These are phyloP conservation scores for Leishmania tropica DNA, from an alignment of 208 protist species.

Conservation along the genomic window DNA sequence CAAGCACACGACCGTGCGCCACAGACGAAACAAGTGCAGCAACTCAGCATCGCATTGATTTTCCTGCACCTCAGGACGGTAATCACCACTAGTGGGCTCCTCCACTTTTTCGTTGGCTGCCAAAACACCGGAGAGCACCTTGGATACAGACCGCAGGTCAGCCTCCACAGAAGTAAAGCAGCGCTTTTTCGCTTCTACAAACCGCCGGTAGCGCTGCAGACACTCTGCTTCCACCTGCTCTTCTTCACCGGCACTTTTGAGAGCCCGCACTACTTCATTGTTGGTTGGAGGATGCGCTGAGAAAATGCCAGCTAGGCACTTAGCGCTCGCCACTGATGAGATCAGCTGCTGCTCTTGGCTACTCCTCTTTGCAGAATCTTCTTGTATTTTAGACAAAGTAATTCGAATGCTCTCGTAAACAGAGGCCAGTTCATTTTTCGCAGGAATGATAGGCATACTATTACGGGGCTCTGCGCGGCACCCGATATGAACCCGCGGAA, in stretches of 20 bases:
- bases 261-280: conserved; percentile 4
- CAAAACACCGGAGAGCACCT: not conserved
- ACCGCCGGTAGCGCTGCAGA: conserved; percentile 9
- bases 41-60: not conserved
- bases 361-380: not conserved
- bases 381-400: conserved; percentile 2
- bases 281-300: not conserved
- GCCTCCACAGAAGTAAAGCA: not conserved
- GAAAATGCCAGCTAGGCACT: not conserved
- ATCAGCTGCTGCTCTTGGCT: not conserved
- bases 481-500: not conserved
- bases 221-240: conserved; percentile 22
- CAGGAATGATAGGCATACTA: not conserved
- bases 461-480: too few relatives aligned
- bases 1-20: not conserved
- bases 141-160: not conserved
- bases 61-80: not conserved
- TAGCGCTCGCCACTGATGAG: not conserved
- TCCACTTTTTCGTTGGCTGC: not conserved
- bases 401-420: not conserved
- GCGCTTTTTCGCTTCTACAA: not conserved
- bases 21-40: not conserved
- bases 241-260: conserved; percentile 12
- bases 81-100: not conserved
- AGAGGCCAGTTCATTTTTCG: not conserved